Base-by-base conservation (phyloP, 805 yeast species). In the Pichia cabralensis region DNA sequence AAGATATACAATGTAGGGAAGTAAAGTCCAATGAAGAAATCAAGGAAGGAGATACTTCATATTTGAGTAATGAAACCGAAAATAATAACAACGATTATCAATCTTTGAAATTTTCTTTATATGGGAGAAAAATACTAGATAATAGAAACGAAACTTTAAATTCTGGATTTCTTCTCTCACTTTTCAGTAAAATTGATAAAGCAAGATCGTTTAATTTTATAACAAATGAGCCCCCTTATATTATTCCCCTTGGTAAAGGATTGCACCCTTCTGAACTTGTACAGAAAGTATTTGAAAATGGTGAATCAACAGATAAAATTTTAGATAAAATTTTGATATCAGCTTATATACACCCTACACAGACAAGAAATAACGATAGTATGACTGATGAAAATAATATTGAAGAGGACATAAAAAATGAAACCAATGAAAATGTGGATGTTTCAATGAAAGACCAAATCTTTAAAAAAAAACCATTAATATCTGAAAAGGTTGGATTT, bases 261-360 rank as follows among this genome's bases (percentile, higher is more conserved):
- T 46, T 47, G 29, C 63, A 59, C 35, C 64, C 64, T 3, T 26
- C 46, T 26, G 47, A 53, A 30, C 50, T 49, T 21, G 47, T 54
- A 10, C 36, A 38, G 10, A 49, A 49, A 3, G 39, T 39, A 6
- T 40, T 45, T 17, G 28, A 48, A n/a, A 34, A 49, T 4, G 38
- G 44, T 31, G 54, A 54, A 29, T 22, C 22, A 8, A 20, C 22
- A 20, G 22, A 20, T 2, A n/a, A 24, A 18, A 12, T 21, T 8
- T 29, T 36, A 9, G 33, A 32, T 4, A 30, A 32, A 2, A 29
- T 36, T 17, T 14, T 23, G 9, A 36, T 36, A 6, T 33, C 33
- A 13, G 31, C 40, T 5, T 36, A 32, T 25, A 36, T 36, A 17
- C 40, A 30, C 11, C 33, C 40, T 6, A 21, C 24, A 11, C 8